Percentiles rank a stretch among this genome's conserved stretches.
Evolutionary conservation across 148 eudicot species (phyloP).

Genomic region (Vaccinium corymbosum): DNA sequence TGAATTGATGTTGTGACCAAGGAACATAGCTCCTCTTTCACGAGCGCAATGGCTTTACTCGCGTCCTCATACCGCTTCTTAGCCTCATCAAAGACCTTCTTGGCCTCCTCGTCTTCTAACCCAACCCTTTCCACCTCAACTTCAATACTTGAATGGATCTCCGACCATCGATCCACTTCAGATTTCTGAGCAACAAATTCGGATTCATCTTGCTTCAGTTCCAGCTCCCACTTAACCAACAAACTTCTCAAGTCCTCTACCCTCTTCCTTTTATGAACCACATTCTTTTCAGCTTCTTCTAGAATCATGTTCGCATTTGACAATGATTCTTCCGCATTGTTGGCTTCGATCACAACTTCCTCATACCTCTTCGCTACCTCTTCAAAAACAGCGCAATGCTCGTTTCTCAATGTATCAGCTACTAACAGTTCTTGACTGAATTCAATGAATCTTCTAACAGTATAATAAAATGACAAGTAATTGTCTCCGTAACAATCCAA

Average conservation of each 20-base stretch:
- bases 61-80: too few relatives aligned
- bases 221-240: neutral
- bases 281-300: neutral
- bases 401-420: neutral
- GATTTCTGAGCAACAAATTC: too few relatives aligned
- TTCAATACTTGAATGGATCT: too few relatives aligned
- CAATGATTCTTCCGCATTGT: neutral
- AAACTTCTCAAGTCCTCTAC: neutral
- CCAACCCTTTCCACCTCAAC: too few relatives aligned
- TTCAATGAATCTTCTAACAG: neutral
- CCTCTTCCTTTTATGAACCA: neutral
- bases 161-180: too few relatives aligned
- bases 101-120: too few relatives aligned
- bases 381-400: neutral
- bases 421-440: neutral
- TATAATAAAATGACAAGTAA: neutral
- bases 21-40: too few relatives aligned
- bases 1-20: too few relatives aligned
- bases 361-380: neutral
- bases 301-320: neutral
- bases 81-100: too few relatives aligned
- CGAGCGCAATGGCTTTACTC: too few relatives aligned
- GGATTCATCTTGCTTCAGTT: too few relatives aligned
- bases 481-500: neutral
- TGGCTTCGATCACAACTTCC: neutral